Evolutionary conservation across 768 basidiomycete species (phyloP), one percentile per base, ranked within the genome.

Genomic region (Kwoniella dendrophila): DNA sequence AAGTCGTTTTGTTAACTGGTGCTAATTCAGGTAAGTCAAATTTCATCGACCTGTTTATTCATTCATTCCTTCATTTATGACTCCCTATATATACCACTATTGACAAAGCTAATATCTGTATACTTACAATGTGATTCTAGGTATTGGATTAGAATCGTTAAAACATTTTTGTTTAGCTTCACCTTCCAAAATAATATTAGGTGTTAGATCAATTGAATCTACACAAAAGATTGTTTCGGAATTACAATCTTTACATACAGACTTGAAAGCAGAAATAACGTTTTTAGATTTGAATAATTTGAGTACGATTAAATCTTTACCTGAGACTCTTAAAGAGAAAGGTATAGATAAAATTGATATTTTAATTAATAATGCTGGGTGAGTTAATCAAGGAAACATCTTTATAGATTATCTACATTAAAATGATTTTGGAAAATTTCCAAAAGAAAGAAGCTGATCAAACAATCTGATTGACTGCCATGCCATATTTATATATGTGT

Each of bases 281-380:
- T 30, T 26, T 10, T 26, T 67, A 22, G 62, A 67, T 43, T 24
- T 63, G 40, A 27, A 41, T 40, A 49, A 44, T 22, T 32, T 63
- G 24, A 30, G 36, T 16, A 62, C 47, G 38, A 53, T 67, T 26
- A 59, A 56, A 38, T 26, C 20, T 1, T 67, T 67, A 16, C 34
- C 54, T 8, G 24, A 47, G 2, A n/a, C 44, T 20, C 38, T 52
- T 2, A 24, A 40, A 22, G 24, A 63, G 20, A 36, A 56, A 20
- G 53, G 40, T 0, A n/a, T 51, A 6, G 33, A 51, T 2, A 54
- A 47, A 11, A 36, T 67, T 20, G 66, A 67, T 45, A 38, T 67
- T 4, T 38, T 67, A 14, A 56, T 67, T 27, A 67, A 67, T 33
- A 67, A 67, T 48, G 62, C 66, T 48, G 66, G 62, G 66, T 67